These are phyloP conservation scores for Coemansia sp. DNA, from an alignment of 192 early-diverging fungal species.

Conservation along the genomic window DNA sequence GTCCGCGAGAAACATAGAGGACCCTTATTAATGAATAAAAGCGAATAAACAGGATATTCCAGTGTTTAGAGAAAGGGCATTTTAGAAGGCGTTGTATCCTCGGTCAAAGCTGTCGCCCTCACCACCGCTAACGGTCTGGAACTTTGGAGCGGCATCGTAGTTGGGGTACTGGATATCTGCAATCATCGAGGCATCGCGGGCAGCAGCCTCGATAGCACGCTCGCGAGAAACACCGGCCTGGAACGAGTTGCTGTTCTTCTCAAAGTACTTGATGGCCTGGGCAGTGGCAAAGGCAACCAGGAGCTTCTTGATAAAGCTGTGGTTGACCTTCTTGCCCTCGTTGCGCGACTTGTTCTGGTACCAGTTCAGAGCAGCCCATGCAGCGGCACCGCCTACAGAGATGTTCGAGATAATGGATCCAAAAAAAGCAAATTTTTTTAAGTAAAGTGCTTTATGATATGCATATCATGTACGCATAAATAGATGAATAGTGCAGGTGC, in stretches of 20 bases:
- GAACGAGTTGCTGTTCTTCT: slow-evolving; percentile 42
- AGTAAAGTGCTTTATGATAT: no score
- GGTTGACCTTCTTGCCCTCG: slow-evolving; percentile 44
- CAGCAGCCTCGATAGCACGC: slow-evolving; percentile 28
- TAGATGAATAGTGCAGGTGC: no score
- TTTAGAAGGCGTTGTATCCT: neutral
- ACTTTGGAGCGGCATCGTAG: neutral
- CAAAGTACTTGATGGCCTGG: slow-evolving; percentile 44
- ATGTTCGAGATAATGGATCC: no score
- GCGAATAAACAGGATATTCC: no score
- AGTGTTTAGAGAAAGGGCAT: neutral
- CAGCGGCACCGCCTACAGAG: slow-evolving; percentile 51
- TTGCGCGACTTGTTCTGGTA: slow-evolving; percentile 43
- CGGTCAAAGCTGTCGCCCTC: slow-evolving; percentile 28
- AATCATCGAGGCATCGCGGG: slow-evolving; percentile 7
- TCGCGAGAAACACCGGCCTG: slow-evolving; percentile 44
- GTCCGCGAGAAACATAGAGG: no score
- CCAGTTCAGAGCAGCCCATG: slow-evolving; percentile 50
- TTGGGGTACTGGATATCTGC: slow-evolving; percentile 19
- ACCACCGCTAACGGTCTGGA: slow-evolving; percentile 6
- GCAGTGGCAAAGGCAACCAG: slow-evolving; percentile 45
- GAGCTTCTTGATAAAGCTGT: slow-evolving; percentile 43
- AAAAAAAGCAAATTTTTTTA: neutral
- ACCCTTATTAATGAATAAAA: no score
- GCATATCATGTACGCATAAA: no score